Base-by-base conservation (phyloP, 2,329 filamentous ascomycete genomes). In the Aspergillus brasiliensis region DNA sequence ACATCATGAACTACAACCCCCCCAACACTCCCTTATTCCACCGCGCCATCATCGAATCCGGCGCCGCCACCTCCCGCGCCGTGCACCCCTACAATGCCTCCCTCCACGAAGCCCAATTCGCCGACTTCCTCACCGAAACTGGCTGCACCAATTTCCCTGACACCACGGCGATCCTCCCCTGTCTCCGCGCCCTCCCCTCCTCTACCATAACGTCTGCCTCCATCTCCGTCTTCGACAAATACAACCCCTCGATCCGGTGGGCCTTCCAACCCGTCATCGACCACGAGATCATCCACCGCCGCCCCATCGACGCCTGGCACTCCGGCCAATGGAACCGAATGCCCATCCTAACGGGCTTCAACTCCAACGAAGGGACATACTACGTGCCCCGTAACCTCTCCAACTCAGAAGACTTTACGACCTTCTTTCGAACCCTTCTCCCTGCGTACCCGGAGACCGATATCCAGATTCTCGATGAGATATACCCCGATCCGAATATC, bases 201-300 rank as follows among this genome's bases (percentile, higher is more conserved):
- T 63, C 71, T 0, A 64, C 58, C 0, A 69, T 83, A 11, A 75
- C 72, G 6, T 66, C 71, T 8, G 80, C 79, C 3, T 79, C 80
- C 44, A 75, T 72, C 8, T 69, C 66, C 2, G 73, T 82, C 0
- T 82, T 82, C 55, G 74, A 79, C 56, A 73, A 73, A 42, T 82
- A 81, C 62, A 81, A 81, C 37, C 75, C 79, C 0, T 80, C 77
- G 8, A 68, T 82, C 0, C 72, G 78, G 27, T 83, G 80, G 81
- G 80, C 89, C 0, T 91, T 90, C 75, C 89, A 91, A 67, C 88
- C 88, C 7, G 85, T 88, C 37, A 83, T 91, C 58, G 88, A 90
- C 67, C 82, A 83, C 3, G 81, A 83, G 11, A 72, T 88, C 13
- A 85, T 91, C 56, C 79, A 82, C 2, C 78, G 82, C 25, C 75